A percentile compares a stretch with the other conserved stretches of the same genome.
Conservation (phyloP, 2,329 filamentous ascomycete species). For the Aspergillus nomiae region DNA sequence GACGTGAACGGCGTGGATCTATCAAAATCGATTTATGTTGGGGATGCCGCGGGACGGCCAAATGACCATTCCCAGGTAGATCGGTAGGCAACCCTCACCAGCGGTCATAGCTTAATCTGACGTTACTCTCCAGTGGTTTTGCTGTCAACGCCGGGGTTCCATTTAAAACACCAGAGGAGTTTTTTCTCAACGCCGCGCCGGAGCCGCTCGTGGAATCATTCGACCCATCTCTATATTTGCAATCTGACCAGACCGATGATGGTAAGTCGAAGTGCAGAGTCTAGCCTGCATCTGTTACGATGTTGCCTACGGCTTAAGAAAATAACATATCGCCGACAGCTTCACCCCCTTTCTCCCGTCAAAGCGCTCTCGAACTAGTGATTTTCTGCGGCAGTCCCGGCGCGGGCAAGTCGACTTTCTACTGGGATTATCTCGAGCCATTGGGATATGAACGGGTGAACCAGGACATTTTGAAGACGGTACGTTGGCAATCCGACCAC, state of each 20-base stretch:
- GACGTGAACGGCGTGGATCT: constrained; percentile 65
- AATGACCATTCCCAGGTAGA: constrained; percentile 64
- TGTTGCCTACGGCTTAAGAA: background rate
- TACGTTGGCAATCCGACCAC: constrained; percentile 29
- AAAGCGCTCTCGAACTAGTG: constrained; percentile 71
- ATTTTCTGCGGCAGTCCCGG: constrained; percentile 87
- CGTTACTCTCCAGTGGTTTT: constrained; percentile 63
- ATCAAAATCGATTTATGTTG: constrained; percentile 76
- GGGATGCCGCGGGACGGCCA: constrained; percentile 70
- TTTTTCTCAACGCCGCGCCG: constrained; percentile 71
- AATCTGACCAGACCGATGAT: constrained; percentile 30
- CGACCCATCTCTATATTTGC: constrained; percentile 64
- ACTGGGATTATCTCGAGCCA: constrained; percentile 74
- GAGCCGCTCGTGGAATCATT: constrained; percentile 71
- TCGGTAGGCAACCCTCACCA: constrained; percentile 43
- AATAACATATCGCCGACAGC: constrained; percentile 15
- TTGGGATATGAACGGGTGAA: constrained; percentile 84
- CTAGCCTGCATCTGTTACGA: background rate
- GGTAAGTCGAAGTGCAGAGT: constrained; percentile 25
- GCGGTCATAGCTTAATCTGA: background rate
- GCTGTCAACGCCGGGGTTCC: constrained; percentile 79
- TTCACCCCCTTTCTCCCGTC: constrained; percentile 55
- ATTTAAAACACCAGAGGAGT: constrained; percentile 90
- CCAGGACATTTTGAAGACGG: constrained; percentile 81
- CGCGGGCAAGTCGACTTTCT: constrained; percentile 90